phyloP scores from a whole-genome alignment of 2,329 filamentous ascomycete genomes.

The Pseudocercospora musae region DNA sequence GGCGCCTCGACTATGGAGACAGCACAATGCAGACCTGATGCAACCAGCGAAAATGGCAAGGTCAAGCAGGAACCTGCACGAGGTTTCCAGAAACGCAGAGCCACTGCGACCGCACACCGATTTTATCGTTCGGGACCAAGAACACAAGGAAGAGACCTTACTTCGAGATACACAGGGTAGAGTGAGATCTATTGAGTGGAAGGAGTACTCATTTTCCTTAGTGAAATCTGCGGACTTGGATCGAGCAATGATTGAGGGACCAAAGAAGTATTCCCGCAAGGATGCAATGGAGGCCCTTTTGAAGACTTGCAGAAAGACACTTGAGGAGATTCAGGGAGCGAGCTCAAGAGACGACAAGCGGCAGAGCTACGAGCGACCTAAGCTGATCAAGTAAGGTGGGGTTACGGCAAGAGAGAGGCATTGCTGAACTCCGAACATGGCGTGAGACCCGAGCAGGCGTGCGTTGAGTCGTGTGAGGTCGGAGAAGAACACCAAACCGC shows the following conservation, averaged over 20 bases:
- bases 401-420: neutral
- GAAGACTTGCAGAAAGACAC: neutral
- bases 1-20: neutral
- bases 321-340: neutral
- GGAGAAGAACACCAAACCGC: neutral
- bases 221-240: neutral
- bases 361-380: neutral
- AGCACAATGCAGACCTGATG: too few species aligned
- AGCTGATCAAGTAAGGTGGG: neutral
- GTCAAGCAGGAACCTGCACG: neutral
- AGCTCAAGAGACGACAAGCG: neutral
- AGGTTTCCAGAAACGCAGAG: neutral
- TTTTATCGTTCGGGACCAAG: neutral
- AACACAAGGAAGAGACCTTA: neutral
- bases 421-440: neutral
- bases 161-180: neutral
- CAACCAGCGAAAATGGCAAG: neutral
- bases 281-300: neutral
- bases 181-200: neutral
- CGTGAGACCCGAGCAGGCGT: neutral
- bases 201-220: neutral
- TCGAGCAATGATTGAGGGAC: neutral
- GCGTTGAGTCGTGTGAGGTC: neutral
- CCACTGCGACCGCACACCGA: neutral
- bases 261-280: neutral